phyloP scores from a whole-genome alignment of 805 yeast genomes.

The Brettanomyces sp. region DNA sequence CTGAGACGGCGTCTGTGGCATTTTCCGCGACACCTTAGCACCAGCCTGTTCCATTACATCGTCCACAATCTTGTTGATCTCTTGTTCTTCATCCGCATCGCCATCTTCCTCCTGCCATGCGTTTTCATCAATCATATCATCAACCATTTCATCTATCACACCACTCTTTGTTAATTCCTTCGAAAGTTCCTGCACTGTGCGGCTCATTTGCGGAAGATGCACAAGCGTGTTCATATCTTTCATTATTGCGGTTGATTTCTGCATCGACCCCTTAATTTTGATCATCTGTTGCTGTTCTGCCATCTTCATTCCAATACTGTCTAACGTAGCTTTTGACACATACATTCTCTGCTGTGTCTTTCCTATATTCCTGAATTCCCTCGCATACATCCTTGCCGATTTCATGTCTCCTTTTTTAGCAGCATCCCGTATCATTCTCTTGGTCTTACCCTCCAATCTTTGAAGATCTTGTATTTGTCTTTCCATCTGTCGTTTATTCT shows the following conservation, averaged over 20 bases:
- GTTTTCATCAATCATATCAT: constrained; percentile 69
- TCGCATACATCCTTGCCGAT: constrained; percentile 71
- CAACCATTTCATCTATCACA: constrained; percentile 89
- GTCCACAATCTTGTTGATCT: constrained; percentile 50
- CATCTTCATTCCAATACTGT: constrained; percentile 78
- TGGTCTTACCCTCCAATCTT: constrained; percentile 64
- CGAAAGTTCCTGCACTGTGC: constrained; percentile 78
- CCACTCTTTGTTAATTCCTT: constrained; percentile 81
- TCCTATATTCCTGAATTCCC: constrained; percentile 65
- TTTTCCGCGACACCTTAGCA: constrained; percentile 18
- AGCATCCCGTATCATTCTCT: constrained; percentile 59
- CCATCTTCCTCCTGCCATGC: constrained; percentile 56
- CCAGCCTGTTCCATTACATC: constrained; percentile 32
- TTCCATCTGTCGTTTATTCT: constrained; percentile 78
- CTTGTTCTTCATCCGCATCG: constrained; percentile 51
- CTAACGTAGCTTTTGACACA: constrained; percentile 76
- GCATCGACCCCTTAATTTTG: constrained; percentile 74
- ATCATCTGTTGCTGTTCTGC: constrained; percentile 86
- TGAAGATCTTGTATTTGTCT: constrained; percentile 57
- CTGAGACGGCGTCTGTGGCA: constrained; percentile 13
- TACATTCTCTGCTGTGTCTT: constrained; percentile 68
- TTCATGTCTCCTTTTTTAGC: constrained; percentile 71
- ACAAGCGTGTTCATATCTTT: constrained; percentile 77
- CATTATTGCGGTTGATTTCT: constrained; percentile 73
- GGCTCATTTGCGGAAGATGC: constrained; percentile 66